Evolutionary conservation across 2,329 filamentous ascomycete species (phyloP).

Genomic region (Epicoccum nigrum): DNA sequence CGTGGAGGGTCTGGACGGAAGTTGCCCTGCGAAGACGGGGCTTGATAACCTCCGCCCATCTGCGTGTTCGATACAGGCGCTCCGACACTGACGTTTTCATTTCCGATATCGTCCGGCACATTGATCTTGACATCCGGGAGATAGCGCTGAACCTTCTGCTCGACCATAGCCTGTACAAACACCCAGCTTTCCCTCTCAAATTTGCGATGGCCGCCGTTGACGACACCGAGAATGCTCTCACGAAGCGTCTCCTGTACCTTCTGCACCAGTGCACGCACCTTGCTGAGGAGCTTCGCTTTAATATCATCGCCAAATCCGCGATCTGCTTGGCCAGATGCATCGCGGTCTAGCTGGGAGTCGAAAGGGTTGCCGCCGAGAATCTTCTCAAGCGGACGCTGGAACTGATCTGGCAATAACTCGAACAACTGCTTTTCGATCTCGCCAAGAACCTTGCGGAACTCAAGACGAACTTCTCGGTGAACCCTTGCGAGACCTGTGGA

Average conservation of each 20-base stretch:
- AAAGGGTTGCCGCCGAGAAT: slow-evolving; percentile 40
- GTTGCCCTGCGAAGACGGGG: slow-evolving; percentile 7
- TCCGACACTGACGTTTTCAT: slow-evolving; percentile 39
- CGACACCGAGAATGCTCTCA: slow-evolving; percentile 37
- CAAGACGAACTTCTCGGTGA: slow-evolving; percentile 37
- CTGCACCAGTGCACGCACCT: slow-evolving; percentile 34
- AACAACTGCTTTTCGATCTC: slow-evolving; percentile 40
- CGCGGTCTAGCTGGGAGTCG: slow-evolving; percentile 37
- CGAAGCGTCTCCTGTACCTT: slow-evolving; percentile 40
- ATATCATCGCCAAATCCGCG: slow-evolving; percentile 39
- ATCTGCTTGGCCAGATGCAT: slow-evolving; percentile 29
- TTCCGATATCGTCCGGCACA: slow-evolving; percentile 40
- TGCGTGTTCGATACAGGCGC: slow-evolving; percentile 22
- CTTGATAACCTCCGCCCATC: slow-evolving; percentile 19
- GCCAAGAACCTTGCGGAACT: slow-evolving; percentile 38
- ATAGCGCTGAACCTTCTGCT: slow-evolving; percentile 39
- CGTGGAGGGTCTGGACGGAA: slow-evolving; percentile 9
- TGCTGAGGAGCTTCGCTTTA: slow-evolving; percentile 33
- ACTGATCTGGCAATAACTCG: slow-evolving; percentile 36
- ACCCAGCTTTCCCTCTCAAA: slow-evolving; percentile 41
- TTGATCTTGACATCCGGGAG: slow-evolving; percentile 39
- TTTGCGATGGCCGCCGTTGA: slow-evolving; percentile 40
- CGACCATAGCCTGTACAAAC: slow-evolving; percentile 39
- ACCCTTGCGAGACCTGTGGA: slow-evolving; percentile 39
- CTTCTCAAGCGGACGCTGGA: slow-evolving; percentile 37